Conservation (phyloP, 768 basidiomycete species). For the Lactarius indigo region DNA sequence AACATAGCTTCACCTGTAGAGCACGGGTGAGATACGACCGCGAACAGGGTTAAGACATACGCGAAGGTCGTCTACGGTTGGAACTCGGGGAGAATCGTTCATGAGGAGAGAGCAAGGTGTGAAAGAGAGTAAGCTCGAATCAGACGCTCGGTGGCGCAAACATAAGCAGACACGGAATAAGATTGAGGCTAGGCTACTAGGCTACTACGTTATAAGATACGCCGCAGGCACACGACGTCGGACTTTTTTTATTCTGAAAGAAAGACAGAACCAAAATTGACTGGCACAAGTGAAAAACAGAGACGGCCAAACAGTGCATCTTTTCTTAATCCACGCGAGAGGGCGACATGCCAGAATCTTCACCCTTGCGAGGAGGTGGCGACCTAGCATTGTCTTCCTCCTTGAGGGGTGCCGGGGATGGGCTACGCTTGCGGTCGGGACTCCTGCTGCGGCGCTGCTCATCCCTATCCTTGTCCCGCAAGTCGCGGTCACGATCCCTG, state of each 20-base stretch:
- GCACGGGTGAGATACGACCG: neutral
- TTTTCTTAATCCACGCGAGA: conserved; percentile 46
- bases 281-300: neutral
- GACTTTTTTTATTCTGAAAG: neutral
- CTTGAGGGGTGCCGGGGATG: conserved; percentile 36
- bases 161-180: neutral
- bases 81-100: conserved; percentile 19
- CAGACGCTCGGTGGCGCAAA: neutral
- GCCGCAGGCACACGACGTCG: neutral
- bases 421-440: conserved; percentile 46
- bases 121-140: no score
- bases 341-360: conserved; percentile 54
- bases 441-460: conserved; percentile 42
- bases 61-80: conserved; percentile 35
- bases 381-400: conserved; percentile 51
- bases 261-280: conserved; percentile 11
- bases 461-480: conserved; percentile 39
- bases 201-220: conserved; percentile 14
- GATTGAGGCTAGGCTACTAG: conserved; percentile 1
- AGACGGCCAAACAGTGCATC: conserved; percentile 1
- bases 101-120: neutral
- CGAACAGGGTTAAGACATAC: conserved; percentile 18
- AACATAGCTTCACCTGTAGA: conserved; percentile 65
- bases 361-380: conserved; percentile 42
- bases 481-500: conserved; percentile 36